These are phyloP conservation scores for Leucaena leucocephala DNA, from an alignment of 306 rosid species.

Conservation along the genomic window DNA sequence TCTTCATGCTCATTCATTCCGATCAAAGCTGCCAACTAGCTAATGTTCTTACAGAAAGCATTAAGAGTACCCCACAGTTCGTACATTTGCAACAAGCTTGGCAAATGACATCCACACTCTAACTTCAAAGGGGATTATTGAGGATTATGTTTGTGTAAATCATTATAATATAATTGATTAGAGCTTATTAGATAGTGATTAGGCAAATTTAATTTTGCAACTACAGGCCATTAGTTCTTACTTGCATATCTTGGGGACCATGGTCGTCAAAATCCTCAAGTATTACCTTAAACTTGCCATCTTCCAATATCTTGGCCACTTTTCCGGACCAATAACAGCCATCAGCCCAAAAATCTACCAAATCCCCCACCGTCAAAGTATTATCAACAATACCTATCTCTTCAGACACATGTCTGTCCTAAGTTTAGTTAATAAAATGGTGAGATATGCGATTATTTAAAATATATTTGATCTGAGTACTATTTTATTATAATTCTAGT, in stretches of 20 bases:
- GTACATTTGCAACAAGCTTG: background rate
- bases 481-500: too few relatives aligned
- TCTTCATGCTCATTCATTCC: background rate
- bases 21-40: background rate
- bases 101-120: background rate
- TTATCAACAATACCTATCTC: conserved; percentile 48
- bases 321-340: conserved; percentile 82
- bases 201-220: background rate
- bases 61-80: background rate
- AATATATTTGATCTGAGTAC: too few relatives aligned
- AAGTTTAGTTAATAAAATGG: too few relatives aligned
- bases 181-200: background rate
- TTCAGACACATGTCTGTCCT: too few relatives aligned
- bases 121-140: background rate
- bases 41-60: background rate
- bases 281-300: conserved; percentile 60
- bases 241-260: background rate
- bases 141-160: background rate
- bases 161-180: too few relatives aligned
- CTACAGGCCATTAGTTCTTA: background rate
- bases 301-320: conserved; percentile 51
- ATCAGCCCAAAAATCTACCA: conserved; percentile 80
- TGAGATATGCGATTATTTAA: too few relatives aligned
- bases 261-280: background rate
- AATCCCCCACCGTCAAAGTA: conserved; percentile 76